Evolutionary conservation across 2,329 filamentous ascomycete species (phyloP).

Genomic region (Escovopsis sp.): DNA sequence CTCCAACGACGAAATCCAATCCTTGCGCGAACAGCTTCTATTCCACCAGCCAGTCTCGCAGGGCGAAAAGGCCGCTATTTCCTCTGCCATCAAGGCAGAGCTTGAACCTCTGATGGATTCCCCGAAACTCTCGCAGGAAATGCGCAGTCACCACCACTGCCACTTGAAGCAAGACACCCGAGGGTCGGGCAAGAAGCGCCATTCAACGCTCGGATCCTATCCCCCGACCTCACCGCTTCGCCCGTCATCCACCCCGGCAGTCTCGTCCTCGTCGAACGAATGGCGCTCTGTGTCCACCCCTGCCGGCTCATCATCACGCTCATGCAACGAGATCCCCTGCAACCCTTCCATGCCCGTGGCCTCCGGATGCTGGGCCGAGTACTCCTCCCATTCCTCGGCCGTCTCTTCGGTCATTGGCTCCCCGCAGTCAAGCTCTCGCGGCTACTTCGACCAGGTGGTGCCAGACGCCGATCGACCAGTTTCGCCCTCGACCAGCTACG

Average conservation of each 20-base stretch:
- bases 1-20: constrained; percentile 89
- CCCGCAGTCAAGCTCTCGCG: constrained; percentile 57
- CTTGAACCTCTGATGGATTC: constrained; percentile 36
- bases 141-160: constrained; percentile 93
- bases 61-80: constrained; percentile 21
- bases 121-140: constrained; percentile 44
- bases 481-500: constrained; percentile 66
- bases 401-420: constrained; percentile 69
- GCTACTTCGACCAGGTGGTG: constrained; percentile 61
- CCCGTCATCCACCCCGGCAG: constrained; percentile 24
- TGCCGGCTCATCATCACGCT: constrained; percentile 26
- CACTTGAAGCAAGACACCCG: constrained; percentile 51
- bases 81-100: constrained; percentile 55
- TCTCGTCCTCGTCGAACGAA: constrained; percentile 16
- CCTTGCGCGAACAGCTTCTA: constrained; percentile 65
- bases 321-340: constrained; percentile 32
- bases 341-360: constrained; percentile 26
- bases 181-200: constrained; percentile 59
- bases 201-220: constrained; percentile 46
- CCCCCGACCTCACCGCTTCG: constrained; percentile 33
- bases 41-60: constrained; percentile 57
- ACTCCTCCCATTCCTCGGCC: constrained; percentile 41
- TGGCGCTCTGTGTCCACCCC: constrained; percentile 25
- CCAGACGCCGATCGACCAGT: constrained; percentile 51
- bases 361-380: constrained; percentile 38